phyloP scores from a whole-genome alignment of 83 land plant genomes.

The Picea mariana region DNA sequence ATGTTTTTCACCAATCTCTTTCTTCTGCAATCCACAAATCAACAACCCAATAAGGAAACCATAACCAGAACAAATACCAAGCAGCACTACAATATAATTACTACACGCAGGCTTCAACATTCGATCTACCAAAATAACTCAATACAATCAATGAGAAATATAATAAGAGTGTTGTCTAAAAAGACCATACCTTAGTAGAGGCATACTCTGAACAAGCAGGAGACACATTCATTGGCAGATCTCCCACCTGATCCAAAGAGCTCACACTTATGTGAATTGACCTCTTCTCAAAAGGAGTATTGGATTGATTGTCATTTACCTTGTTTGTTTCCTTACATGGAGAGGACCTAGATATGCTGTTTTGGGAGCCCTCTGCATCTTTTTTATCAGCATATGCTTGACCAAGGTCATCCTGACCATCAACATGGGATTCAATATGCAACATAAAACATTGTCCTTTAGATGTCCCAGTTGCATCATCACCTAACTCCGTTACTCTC shows the following conservation, averaged over 20 bases:
- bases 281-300: background rate
- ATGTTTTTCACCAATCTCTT: background rate
- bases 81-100: background rate
- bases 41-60: background rate
- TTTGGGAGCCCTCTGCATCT: background rate
- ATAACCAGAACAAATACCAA: background rate
- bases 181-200: background rate
- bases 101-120: no score
- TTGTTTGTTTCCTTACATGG: background rate
- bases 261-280: background rate
- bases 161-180: no score
- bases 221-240: background rate
- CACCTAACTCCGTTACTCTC: background rate
- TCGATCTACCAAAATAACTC: no score
- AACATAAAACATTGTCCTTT: background rate
- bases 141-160: no score
- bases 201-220: background rate
- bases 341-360: background rate
- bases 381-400: background rate
- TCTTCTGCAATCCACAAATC: background rate
- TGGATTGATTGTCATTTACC: background rate
- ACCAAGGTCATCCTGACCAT: background rate
- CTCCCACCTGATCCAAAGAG: background rate
- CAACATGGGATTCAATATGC: background rate
- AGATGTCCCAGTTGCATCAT: conserved; percentile 4